phyloP scores from a whole-genome alignment of 257 asterid species.

The Ilex aquifolium region DNA sequence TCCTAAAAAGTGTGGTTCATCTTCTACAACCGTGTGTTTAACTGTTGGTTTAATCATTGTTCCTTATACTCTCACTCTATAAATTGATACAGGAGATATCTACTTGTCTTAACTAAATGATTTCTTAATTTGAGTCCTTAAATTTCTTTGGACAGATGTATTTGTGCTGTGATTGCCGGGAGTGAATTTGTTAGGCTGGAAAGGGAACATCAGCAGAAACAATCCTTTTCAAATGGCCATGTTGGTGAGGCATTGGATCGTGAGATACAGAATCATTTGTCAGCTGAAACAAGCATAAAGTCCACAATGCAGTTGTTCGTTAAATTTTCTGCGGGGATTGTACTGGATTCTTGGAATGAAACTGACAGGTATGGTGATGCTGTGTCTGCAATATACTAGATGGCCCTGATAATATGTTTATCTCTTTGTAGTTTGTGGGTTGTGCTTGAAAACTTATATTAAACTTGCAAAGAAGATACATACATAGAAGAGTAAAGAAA shows the following conservation, averaged over 20 bases:
- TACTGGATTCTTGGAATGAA: conserved; percentile 86
- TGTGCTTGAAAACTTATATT: too few relatives aligned
- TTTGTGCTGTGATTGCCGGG: conserved; percentile 81
- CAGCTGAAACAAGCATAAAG: conserved; percentile 73
- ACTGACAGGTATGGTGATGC: conserved; percentile 44
- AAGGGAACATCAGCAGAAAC: conserved; percentile 74
- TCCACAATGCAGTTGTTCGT: conserved; percentile 84
- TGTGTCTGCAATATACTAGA: background rate
- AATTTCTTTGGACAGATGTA: conserved; percentile 56
- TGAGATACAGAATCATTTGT: conserved; percentile 44
- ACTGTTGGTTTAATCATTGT: background rate
- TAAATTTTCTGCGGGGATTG: conserved; percentile 81
- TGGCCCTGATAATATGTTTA: background rate
- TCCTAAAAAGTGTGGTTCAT: background rate
- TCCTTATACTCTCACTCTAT: background rate
- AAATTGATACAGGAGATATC: too few relatives aligned
- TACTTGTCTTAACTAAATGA: background rate
- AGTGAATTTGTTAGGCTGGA: conserved; percentile 87
- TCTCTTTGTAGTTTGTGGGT: too few relatives aligned
- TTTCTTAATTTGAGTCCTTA: conserved; percentile 8
- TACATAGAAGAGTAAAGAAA: too few relatives aligned
- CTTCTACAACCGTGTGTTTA: background rate
- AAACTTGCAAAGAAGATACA: too few relatives aligned
- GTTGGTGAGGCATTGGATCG: conserved; percentile 50
- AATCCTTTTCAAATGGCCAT: conserved; percentile 74